A percentile compares a stretch with the other conserved stretches of the same genome.
Conservation (phyloP, 2,329 filamentous ascomycete species). For the Arthroderma sp. region DNA sequence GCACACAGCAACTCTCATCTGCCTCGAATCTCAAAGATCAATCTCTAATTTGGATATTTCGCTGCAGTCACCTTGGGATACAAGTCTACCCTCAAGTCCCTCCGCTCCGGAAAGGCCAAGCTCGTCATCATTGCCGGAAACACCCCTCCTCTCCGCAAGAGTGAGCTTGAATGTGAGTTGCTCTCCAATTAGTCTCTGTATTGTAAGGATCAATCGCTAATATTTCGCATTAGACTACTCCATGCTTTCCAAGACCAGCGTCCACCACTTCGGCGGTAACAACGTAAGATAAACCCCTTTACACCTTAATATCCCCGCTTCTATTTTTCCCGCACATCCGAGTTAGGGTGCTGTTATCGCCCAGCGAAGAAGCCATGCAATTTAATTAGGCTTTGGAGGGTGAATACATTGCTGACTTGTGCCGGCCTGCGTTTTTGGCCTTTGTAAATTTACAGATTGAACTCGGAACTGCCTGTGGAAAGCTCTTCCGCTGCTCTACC, state of each 20-base stretch:
- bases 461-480: constrained; percentile 94
- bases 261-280: constrained; percentile 97
- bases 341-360: constrained; percentile 1
- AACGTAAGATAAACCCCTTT: constrained; percentile 60
- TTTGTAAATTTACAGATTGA: constrained; percentile 57
- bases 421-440: too few relatives aligned
- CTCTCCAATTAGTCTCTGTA: background rate
- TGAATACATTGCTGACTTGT: constrained; percentile 3
- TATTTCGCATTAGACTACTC: constrained; percentile 46
- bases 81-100: constrained; percentile 78
- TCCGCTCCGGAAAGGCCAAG: constrained; percentile 96
- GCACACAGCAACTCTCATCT: constrained; percentile 6
- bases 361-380: constrained; percentile 11
- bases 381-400: constrained; percentile 7
- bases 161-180: constrained; percentile 68
- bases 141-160: constrained; percentile 95
- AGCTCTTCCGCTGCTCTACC: constrained; percentile 96
- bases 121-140: constrained; percentile 92
- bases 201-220: constrained; percentile 1
- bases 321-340: background rate
- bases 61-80: constrained; percentile 67
- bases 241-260: constrained; percentile 84
- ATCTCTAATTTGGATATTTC: background rate
- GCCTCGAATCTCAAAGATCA: background rate
- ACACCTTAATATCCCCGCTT: background rate